Evolutionary conservation across 805 yeast species (phyloP), one percentile per base, ranked within the genome.

Genomic region (Yarrowia porcina): DNA sequence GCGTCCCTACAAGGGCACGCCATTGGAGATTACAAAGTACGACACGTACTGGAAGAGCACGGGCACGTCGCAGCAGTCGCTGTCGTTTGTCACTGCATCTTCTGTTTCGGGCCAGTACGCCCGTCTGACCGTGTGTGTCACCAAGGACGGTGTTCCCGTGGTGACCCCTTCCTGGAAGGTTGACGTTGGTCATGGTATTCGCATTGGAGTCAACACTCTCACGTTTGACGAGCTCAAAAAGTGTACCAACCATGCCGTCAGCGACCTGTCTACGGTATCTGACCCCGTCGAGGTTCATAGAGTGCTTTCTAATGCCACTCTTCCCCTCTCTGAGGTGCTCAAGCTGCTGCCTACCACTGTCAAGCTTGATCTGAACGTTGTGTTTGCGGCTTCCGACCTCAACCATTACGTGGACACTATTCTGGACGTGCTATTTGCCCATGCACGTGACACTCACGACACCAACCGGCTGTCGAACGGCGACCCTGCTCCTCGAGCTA

Each of bases 31-130:
- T 44, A 86, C 96, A 11, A 90, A 90, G 76, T 91, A 89, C 72
- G 97, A 92, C 70, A 93, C 98, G 0, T 93, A 93, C 75, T 93
- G 99, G 99, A 94, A 92, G 74, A 87, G 96, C 0, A 89, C 97
- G 0, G 82, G 87, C 47, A 36, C 49, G 2, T 35, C 64, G 71
- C 74, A 64, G 25, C 74, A 72, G 49, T 75, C 79, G 21, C 80
- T 86, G 41, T 86, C 94, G 13, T 84, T 90, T 70, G 96, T 93
- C 15, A 92, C 97, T 0, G 91, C 97, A 0, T 90, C 97, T 0
- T 91, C 97, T 1, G 77, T 94, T 61, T 82, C 86, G 23, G 98
- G 98, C 13, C 86, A 83, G 62, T 94, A 90, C 71, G 78, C 85
- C 42, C 81, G 88, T 49, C 75, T 89, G 18, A 83, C 82, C 64